Evolutionary conservation across 441 rosid species (phyloP).

Genomic region (Croton setiger): DNA sequence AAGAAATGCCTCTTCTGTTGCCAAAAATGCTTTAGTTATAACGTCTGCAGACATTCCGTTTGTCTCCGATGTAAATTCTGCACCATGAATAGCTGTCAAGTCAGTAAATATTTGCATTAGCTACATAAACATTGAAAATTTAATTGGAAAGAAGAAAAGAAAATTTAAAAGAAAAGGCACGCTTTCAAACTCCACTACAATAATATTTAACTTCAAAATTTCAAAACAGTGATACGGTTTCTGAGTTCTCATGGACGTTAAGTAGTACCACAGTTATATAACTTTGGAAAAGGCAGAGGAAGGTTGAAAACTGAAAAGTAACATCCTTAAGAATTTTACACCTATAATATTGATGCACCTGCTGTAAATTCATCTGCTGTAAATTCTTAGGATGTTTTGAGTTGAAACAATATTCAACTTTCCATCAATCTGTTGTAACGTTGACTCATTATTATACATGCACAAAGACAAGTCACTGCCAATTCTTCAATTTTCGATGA

Average conservation of each 20-base stretch:
- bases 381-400: slow-evolving; percentile 5
- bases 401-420: slow-evolving; percentile 3
- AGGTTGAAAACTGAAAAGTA: neutral
- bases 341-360: neutral
- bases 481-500: neutral
- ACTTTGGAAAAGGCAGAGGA: neutral
- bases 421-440: neutral
- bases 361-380: neutral
- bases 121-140: slow-evolving; percentile 21
- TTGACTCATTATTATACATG: neutral
- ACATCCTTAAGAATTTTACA: neutral
- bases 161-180: neutral
- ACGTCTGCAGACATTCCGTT: slow-evolving; percentile 72
- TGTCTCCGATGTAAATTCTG: slow-evolving; percentile 65
- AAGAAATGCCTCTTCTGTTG: slow-evolving; percentile 87
- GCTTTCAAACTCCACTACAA: neutral
- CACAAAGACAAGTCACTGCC: neutral
- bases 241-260: neutral
- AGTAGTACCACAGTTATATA: too few species aligned
- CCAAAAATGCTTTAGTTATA: slow-evolving; percentile 69
- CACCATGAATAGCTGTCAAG: slow-evolving; percentile 48
- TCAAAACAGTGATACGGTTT: neutral
- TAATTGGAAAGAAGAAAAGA: neutral
- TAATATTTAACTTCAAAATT: neutral
- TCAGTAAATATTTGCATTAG: slow-evolving; percentile 40